Evolutionary conservation across 208 protist species (phyloP).

Genomic region (Acanthamoeba royreba): DNA sequence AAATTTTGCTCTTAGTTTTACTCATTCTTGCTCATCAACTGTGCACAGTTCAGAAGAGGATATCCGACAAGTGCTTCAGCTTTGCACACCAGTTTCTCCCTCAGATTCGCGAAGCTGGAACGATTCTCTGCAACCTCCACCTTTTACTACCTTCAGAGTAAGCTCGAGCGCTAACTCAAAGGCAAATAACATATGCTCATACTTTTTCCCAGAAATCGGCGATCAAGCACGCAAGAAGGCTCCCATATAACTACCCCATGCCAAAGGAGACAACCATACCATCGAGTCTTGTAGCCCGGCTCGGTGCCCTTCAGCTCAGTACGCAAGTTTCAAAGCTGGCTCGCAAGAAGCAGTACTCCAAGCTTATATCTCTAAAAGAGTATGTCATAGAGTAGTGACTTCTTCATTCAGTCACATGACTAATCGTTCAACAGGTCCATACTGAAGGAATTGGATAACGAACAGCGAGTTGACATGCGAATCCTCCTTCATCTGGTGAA

Average conservation of each 20-base stretch:
- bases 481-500: background rate
- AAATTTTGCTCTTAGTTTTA: too few species aligned
- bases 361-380: background rate
- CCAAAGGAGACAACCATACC: background rate
- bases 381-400: background rate
- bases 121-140: too few species aligned
- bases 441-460: background rate
- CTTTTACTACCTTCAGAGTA: too few species aligned
- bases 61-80: too few species aligned
- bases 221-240: background rate
- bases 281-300: background rate
- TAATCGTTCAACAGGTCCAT: background rate
- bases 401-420: background rate
- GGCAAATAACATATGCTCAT: background rate
- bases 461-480: background rate
- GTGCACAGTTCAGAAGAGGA: too few species aligned
- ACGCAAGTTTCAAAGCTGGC: background rate
- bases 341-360: background rate
- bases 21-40: too few species aligned
- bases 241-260: background rate
- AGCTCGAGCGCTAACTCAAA: background rate
- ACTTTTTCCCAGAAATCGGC: background rate
- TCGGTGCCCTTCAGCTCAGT: background rate
- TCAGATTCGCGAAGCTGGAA: too few species aligned
- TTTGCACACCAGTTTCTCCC: too few species aligned